Evolutionary conservation across 192 early-diverging fungal species (phyloP), one percentile per base, ranked within the genome.

Genomic region (Gonapodya prolifera): DNA sequence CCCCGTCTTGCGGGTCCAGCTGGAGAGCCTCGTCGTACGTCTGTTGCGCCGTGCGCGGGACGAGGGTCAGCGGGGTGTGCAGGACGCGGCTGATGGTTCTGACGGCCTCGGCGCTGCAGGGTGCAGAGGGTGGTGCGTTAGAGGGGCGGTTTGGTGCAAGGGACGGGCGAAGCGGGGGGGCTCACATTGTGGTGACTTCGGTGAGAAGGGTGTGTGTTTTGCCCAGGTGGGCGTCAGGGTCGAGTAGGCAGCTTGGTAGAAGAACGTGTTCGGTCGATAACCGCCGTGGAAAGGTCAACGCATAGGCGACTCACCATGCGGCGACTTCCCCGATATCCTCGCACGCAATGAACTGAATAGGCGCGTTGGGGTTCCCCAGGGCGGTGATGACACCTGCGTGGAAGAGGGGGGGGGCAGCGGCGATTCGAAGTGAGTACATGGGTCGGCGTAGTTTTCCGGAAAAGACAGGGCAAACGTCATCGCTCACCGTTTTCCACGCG

Each of bases 291-390:
- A 69, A 69, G 45, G 13, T n/a, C 13, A 69, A n/a, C 45, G 45
- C 45, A 69, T 69, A n/a, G 8, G 13, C 18, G 29, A 13, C 71
- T 32, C 71, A 73, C 71, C 71, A 32, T 29, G 71, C 71, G 18
- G 71, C 71, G 8, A 73, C 71, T 29, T 73, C 71, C 71, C 71
- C 71, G 29, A 73, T 73, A 32, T 73, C 71, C 31, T 73, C 71
- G 71, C 71, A 73, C 31, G 71, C 71, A 32, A 73, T 73, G 18
- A 16, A 73, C 29, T 73, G 71, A 32, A 73, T 73, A 18, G 71
- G 71, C 31, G 71, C 71, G 31, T 73, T 73, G 28, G 71, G 71
- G 71, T 73, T 73, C 18, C 71, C 71, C 71, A 73, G 71, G 2
- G 29, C 71, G 8, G 71, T 73, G 8, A 73, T 29, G 16, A 73